A percentile compares a stretch with the other conserved stretches of the same genome.
Evolutionary conservation across 495 filamentous ascomycete genomes (phyloP).

Genomic region (Penicillium chermesinum): DNA sequence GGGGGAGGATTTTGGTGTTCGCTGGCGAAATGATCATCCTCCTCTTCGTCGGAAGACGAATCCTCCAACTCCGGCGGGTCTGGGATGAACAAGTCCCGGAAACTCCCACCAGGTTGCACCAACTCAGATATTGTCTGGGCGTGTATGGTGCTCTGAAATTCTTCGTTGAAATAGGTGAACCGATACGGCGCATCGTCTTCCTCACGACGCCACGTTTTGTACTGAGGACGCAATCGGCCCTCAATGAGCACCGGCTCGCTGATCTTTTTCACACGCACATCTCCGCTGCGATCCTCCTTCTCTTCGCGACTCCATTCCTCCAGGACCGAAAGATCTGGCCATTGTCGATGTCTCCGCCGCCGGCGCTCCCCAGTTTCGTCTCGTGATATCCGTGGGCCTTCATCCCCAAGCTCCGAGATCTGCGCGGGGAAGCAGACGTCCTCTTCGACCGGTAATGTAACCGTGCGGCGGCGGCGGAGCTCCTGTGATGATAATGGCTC

Average conservation of each 20-base stretch:
- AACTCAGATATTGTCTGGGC: conserved; percentile 91
- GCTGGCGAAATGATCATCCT: conserved; percentile 21
- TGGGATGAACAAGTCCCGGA: conserved; percentile 79
- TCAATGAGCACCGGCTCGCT: conserved; percentile 89
- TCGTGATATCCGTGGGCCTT: conserved; percentile 40
- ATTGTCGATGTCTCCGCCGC: conserved; percentile 50
- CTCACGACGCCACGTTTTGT: conserved; percentile 72
- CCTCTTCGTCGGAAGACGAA: conserved; percentile 59
- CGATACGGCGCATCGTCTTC: conserved; percentile 90
- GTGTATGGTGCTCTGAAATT: conserved; percentile 89
- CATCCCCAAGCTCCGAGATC: conserved; percentile 74
- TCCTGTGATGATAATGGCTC: conserved; percentile 18
- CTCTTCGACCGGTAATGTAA: conserved; percentile 59
- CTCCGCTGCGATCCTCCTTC: conserved; percentile 83
- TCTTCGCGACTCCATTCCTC: conserved; percentile 90
- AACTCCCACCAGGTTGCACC: conserved; percentile 74
- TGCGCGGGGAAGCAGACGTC: conserved; percentile 93
- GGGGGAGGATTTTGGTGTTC: conserved; percentile 3
- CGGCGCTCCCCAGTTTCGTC: conserved; percentile 47
- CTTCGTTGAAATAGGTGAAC: conserved; percentile 98
- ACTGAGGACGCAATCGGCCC: conserved; percentile 78
- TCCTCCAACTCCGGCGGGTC: conserved; percentile 61
- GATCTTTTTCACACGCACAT: conserved; percentile 83
- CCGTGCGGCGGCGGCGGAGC: conserved; percentile 43
- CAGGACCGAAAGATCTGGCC: conserved; percentile 69